Base-by-base conservation (phyloP, 2,329 filamentous ascomycete species). In the Xylariaceae sp. region DNA sequence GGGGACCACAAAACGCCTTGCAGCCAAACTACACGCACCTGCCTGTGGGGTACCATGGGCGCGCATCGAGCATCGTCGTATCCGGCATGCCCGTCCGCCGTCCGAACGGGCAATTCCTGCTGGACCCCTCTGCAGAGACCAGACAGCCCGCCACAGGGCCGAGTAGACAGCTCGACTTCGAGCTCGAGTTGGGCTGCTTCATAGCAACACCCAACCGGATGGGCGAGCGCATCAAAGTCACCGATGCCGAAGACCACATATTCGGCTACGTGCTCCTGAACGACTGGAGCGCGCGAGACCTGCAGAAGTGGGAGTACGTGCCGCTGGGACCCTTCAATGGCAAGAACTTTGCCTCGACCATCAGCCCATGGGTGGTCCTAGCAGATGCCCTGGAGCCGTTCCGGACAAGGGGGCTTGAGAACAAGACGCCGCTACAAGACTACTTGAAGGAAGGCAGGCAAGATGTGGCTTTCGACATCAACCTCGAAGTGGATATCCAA, bases 241-340 rank as follows among this genome's bases (percentile, higher is more conserved):
- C 67, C 3, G 65, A 81, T 31, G 86, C 86, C 0, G 78, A 81
- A 37, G 74, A 85, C 13, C 71, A 80, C 52, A 71, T 94, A 18
- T 92, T 92, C 55, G 87, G 87, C 11, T 71, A 87, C 17, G 86
- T 92, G 0, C 63, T 94, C 41, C 75, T 94, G 70, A 94, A 94
- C 52, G 87, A 94, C 62, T 94, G 87, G 87, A 87, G 81, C 38
- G 86, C 86, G 4, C 70, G 86, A 47, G 86, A 92, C 52, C 81
- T 92, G 34, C 87, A 94, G 58, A 74, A 75, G 0, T 92, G 85
- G 85, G 87, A 94, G 61, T 89, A 89, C 50, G 73, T 89, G 7
- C 87, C 87, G 0, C 65, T 90, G 6, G 87, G 87, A 0, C 86
- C 86, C 0, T 90, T 92, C 65, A 88, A 86, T 46, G 72, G 78